Evolutionary conservation across 345 rosid genomes (phyloP), one percentile per base, ranked within the genome.

Genomic region (Capsella bursapastoris): DNA sequence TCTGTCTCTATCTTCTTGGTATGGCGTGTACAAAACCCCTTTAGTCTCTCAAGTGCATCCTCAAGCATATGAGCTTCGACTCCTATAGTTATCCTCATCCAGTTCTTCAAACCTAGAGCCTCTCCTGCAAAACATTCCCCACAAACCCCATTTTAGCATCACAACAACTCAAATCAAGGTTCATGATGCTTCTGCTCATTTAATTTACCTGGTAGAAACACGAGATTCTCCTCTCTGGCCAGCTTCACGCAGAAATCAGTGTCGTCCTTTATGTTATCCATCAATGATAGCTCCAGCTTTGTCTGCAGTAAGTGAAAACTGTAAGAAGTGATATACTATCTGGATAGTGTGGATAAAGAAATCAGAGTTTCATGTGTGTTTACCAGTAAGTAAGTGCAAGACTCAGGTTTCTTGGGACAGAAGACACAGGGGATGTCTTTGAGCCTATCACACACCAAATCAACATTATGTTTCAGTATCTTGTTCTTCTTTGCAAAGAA

Each of bases 331-430:
- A 12, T 35, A 32, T 60, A 43, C 11, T 8, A 22, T 22, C 22
- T 22, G 22, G 22, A 22, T 22, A 22, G 22, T 22, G 2, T 40
- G 10, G 25, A 57, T 0, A 32, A 11, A 1, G 18, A 35, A 7
- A 0, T 22, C 4, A 7, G 44, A 50, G 57, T 18, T 18, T 58
- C n/a, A 14, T 31, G 60, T 16, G 10, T 48, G 48, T 22, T 72
- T 80, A 89, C 98, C 93, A 93, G 57, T 29, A 85, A 77, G 71
- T 79, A 89, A 84, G 88, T 89, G 65, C 90, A 85, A 38, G 89
- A 89, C 68, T 89, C 92, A 2, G 90, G 94, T 80, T 84, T 89
- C 16, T 45, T 75, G 29, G 84, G 83, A 74, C 90, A 88, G 12
- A 82, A 80, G 57, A 89, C 68, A 71, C 84, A 88, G 27, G 90